Evolutionary conservation across 495 filamentous ascomycete genomes (phyloP).

Genomic region (Glonium stellatum): DNA sequence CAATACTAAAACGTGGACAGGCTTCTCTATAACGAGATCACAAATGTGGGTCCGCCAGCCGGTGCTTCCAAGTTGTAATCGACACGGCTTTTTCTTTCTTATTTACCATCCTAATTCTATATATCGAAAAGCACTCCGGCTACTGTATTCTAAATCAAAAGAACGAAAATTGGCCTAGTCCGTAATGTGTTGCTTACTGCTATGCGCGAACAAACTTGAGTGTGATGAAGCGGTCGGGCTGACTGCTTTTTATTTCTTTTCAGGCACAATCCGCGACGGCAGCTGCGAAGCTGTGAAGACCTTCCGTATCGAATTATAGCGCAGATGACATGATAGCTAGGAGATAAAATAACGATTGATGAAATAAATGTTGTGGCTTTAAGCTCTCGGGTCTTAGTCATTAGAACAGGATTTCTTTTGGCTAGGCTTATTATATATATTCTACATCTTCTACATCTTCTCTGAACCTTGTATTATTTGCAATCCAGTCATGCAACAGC

Average conservation of each 20-base stretch:
- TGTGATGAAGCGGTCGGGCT: background rate
- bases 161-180: background rate
- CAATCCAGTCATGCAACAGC: too few species aligned
- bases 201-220: background rate
- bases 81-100: background rate
- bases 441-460: too few species aligned
- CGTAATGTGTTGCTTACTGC: slow-evolving; percentile 6
- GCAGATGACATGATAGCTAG: too few species aligned
- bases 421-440: too few species aligned
- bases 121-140: slow-evolving; percentile 3
- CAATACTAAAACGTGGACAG: slow-evolving; percentile 37
- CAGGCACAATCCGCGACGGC: slow-evolving; percentile 18
- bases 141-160: slow-evolving; percentile 15
- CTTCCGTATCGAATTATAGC: too few species aligned
- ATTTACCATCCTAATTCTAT: background rate
- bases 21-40: slow-evolving; percentile 94
- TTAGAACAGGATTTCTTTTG: too few species aligned
- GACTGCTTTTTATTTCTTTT: slow-evolving; percentile 6
- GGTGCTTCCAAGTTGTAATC: slow-evolving; percentile 73
- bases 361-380: background rate
- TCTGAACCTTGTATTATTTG: too few species aligned
- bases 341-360: too few species aligned
- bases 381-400: too few species aligned
- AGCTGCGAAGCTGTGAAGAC: slow-evolving; percentile 21
- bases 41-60: slow-evolving; percentile 54